These are phyloP conservation scores for Grosmannia serpens DNA, from an alignment of 2,329 filamentous ascomycete genomes.

Conservation along the genomic window DNA sequence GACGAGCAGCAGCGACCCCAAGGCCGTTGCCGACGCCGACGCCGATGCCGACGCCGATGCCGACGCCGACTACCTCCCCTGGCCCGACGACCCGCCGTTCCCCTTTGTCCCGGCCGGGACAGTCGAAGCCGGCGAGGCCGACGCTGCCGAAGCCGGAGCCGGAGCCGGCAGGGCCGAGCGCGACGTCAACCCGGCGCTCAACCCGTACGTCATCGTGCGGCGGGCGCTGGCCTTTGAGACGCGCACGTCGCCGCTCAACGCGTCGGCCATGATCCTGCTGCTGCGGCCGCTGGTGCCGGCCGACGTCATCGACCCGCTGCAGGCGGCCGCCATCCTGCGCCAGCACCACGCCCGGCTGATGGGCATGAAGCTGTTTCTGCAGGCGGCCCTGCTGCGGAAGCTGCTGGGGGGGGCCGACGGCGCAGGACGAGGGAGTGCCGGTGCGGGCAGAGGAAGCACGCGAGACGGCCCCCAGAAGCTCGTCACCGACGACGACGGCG, in stretches of 20 bases:
- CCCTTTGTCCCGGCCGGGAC: conserved; percentile 23
- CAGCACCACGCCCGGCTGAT: conserved; percentile 50
- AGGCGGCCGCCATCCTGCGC: conserved; percentile 43
- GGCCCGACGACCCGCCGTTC: conserved; percentile 44
- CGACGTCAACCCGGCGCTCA: conserved; percentile 27
- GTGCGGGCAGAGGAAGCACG: neutral
- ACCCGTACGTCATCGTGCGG: conserved; percentile 42
- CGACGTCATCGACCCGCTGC: conserved; percentile 41
- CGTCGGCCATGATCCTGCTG: conserved; percentile 49
- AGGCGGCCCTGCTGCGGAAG: conserved; percentile 50
- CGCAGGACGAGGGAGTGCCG: conserved; percentile 33
- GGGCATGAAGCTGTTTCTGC: conserved; percentile 46
- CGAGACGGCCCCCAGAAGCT: conserved; percentile 28
- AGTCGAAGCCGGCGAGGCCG: neutral
- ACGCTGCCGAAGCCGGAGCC: neutral
- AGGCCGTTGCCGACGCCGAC: no score
- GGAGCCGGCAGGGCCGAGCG: conserved; percentile 2
- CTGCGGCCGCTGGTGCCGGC: conserved; percentile 45
- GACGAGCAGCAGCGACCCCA: conserved; percentile 4
- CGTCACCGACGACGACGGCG: neutral
- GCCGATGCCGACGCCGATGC: conserved; percentile 20
- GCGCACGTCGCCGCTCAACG: conserved; percentile 43
- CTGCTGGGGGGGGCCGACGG: conserved; percentile 34
- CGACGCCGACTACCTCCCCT: conserved; percentile 49
- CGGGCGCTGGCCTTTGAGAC: conserved; percentile 46